Percentiles rank a stretch among this genome's conserved stretches.
Evolutionary conservation across 129 eudicot genomes (phyloP).

Genomic region (Flaveria robusta): DNA sequence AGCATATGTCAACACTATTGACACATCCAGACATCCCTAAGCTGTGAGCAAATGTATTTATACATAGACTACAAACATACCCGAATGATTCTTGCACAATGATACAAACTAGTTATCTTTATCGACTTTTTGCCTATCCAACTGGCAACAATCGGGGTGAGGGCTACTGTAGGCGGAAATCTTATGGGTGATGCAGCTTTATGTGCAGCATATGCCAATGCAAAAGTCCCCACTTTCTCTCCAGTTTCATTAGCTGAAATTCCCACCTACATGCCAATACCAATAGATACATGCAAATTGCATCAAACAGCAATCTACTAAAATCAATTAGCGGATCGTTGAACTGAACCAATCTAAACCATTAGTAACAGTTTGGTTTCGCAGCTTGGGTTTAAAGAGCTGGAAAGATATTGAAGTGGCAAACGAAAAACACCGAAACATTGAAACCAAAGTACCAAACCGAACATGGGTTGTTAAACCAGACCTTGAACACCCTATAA

Average conservation of each 20-base stretch:
- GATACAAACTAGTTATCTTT: conserved; percentile 44
- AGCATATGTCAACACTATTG: neutral
- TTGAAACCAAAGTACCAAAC: no score
- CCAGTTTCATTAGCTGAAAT: conserved; percentile 73
- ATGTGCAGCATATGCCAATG: conserved; percentile 98
- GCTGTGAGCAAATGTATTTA: conserved; percentile 17
- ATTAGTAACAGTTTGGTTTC: no score
- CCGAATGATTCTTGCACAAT: neutral
- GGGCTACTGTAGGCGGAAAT: conserved; percentile 97
- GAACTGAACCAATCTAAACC: neutral
- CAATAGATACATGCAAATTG: neutral
- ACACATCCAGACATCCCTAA: neutral
- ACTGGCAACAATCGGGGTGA: conserved; percentile 91
- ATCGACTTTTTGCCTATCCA: conserved; percentile 90
- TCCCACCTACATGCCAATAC: conserved; percentile 66
- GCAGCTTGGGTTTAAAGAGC: neutral
- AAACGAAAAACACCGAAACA: no score
- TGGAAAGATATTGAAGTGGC: no score
- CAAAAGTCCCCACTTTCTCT: conserved; percentile 97
- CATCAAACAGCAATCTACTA: neutral
- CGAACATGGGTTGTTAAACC: no score
- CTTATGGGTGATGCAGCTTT: conserved; percentile 98
- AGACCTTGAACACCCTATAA: no score
- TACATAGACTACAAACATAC: conserved; percentile 27
- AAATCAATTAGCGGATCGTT: no score